Conservation (phyloP, 176 grass and related monocot genomes). For the Oryza australiensis region DNA sequence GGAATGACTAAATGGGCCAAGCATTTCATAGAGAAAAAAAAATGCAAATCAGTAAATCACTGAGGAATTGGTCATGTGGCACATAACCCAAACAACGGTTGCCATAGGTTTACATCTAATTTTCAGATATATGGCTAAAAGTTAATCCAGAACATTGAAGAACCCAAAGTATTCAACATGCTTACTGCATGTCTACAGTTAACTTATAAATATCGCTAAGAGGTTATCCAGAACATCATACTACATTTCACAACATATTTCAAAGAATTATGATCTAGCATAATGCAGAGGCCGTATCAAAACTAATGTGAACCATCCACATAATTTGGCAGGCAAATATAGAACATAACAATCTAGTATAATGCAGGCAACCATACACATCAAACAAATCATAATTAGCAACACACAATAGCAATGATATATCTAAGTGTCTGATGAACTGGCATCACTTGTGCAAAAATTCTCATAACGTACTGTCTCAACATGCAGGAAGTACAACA, state of each 20-base stretch:
- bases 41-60: too few relatives aligned
- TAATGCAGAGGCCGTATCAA: neutral
- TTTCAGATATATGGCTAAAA: too few relatives aligned
- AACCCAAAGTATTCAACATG: neutral
- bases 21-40: too few relatives aligned
- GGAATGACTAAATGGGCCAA: neutral
- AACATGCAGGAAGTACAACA: conserved; percentile 11
- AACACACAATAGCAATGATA: conserved; percentile 4
- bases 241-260: neutral
- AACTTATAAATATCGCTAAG: neutral
- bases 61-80: too few relatives aligned
- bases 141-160: too few relatives aligned
- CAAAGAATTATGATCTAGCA: neutral
- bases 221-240: neutral
- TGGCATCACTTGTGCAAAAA: conserved; percentile 31
- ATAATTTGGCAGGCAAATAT: neutral
- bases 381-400: neutral
- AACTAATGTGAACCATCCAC: neutral
- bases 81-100: too few relatives aligned
- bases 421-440: conserved; percentile 30
- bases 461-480: neutral
- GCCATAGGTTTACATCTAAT: too few relatives aligned
- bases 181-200: neutral
- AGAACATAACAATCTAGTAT: neutral
- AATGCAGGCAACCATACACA: neutral